Evolutionary conservation across 2,329 filamentous ascomycete species (phyloP), one percentile per base, ranked within the genome.

Genomic region (Tolypocladium ophioglossoides): DNA sequence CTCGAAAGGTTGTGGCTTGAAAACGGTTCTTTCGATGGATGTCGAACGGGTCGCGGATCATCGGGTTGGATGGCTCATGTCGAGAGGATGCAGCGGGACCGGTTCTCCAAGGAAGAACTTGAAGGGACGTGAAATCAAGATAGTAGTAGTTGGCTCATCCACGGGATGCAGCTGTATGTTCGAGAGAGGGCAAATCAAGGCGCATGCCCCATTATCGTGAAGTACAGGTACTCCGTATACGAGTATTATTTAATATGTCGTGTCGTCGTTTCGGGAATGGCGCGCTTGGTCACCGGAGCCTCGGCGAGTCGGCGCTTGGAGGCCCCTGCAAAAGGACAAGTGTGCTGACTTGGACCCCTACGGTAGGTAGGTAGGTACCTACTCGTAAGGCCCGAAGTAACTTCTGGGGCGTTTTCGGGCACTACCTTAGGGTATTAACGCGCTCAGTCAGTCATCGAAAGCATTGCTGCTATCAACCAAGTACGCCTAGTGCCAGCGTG

Each of bases 11-110:
- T 52, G 76, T 74, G 30, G 70, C 68, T 67, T 73, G 74, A 58
- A 82, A 72, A 60, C 77, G 73, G 62, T 73, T 74, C 58, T 66
- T 69, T 56, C 64, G 65, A 59, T 71, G 69, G 58, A 74, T 64
- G 59, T 72, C 68, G 68, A 77, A 77, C 35, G 74, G 73, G 59
- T 76, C 73, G 62, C 70, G 70, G 62, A 72, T 71, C 69, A 72
- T 72, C 52, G 58, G 58, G 56, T 58, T 59, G 63, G 59, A 58
- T 56, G 58, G 57, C 58, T 62, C 64, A 70, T 69, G 54, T 62
- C 65, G 61, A 48, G 54, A 46, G 37, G 44, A 41, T n/a, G 40
- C 54, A 20, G 39, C 37, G 27, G 52, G 32, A 32, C 39, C 47
- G 22, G 12, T 46, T 30, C 20, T 49, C n/a, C 39, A 30, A 46